Percentiles rank a stretch among this genome's conserved stretches.
Conservation (phyloP, 2,329 filamentous ascomycete species). For the Fragosphaeria purpurea region DNA sequence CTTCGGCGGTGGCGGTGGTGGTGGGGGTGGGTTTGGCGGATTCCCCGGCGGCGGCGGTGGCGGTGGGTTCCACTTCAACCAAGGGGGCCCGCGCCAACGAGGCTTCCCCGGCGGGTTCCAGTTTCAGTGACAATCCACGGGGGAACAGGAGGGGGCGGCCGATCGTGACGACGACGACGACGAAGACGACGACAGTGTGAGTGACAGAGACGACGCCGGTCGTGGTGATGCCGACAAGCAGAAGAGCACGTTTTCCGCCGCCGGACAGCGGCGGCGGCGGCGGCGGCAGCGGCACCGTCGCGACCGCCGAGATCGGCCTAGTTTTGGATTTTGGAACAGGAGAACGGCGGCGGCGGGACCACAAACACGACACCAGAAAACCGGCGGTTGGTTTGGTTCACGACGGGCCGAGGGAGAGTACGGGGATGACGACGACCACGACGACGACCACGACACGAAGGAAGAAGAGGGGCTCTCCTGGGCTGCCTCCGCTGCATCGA, state of each 20-base stretch:
- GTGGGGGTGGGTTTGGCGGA: constrained; percentile 35
- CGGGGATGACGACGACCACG: constrained; percentile 10
- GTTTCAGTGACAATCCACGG: constrained; percentile 38
- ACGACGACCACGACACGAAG: constrained; percentile 12
- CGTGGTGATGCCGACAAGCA: too few species aligned
- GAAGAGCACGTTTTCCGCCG: too few species aligned
- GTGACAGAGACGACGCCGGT: constrained; percentile 15
- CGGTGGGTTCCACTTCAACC: constrained; percentile 49
- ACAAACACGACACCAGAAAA: constrained; percentile 20
- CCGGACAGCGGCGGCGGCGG: too few species aligned
- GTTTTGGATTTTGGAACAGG: constrained; percentile 5
- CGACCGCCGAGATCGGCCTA: constrained; percentile 1
- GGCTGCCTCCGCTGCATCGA: constrained; percentile 18
- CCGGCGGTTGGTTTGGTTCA: too few species aligned
- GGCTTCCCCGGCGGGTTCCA: constrained; percentile 29
- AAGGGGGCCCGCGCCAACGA: constrained; percentile 26
- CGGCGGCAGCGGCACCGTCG: constrained; percentile 8
- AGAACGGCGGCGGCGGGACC: constrained; percentile 4
- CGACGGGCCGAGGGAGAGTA: constrained; percentile 9
- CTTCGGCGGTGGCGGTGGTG: constrained; percentile 40
- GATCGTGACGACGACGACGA: constrained; percentile 15
- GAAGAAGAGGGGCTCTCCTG: constrained; percentile 23
- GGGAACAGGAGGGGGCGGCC: constrained; percentile 20
- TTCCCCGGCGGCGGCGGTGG: constrained; percentile 34
- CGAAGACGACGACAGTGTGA: constrained; percentile 23